phyloP scores from a whole-genome alignment of 129 eudicot species.

The Helichrysum umbraculigerum region DNA sequence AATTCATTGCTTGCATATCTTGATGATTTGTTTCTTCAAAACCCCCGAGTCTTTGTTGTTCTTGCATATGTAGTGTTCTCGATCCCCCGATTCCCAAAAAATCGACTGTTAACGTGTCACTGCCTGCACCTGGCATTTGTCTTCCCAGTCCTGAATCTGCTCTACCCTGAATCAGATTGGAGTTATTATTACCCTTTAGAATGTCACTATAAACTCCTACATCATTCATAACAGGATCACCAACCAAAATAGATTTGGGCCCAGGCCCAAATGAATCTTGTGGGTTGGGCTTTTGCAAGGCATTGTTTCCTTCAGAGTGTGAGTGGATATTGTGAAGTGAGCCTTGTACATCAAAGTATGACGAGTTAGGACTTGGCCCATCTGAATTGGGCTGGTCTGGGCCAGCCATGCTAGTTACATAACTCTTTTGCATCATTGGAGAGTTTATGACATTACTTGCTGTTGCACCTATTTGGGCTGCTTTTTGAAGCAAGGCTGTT shows the following conservation, averaged over 20 bases:
- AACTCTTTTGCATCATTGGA: conserved; percentile 67
- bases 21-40: conserved; percentile 43
- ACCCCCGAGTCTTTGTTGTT: conserved; percentile 28
- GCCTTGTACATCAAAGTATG: conserved; percentile 18
- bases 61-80: conserved; percentile 37
- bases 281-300: conserved; percentile 37
- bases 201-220: conserved; percentile 49
- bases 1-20: conserved; percentile 47
- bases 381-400: conserved; percentile 33
- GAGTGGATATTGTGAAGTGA: conserved; percentile 38
- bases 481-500: conserved; percentile 68
- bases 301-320: conserved; percentile 27
- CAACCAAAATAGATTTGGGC: conserved; percentile 14
- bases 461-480: conserved; percentile 39
- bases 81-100: conserved; percentile 62
- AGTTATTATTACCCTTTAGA: conserved; percentile 28
- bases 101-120: conserved; percentile 54
- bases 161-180: conserved; percentile 12
- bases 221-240: conserved; percentile 34
- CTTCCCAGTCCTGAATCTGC: conserved; percentile 27
- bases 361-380: conserved; percentile 28
- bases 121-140: conserved; percentile 12
- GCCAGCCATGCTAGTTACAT: conserved; percentile 56
- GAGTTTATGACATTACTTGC: conserved; percentile 55
- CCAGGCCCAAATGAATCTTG: conserved; percentile 35